Percentiles rank a stretch among this genome's conserved stretches.
These are phyloP conservation scores for Penicillium cataractarum DNA, from an alignment of 495 filamentous ascomycete genomes.

Conservation along the genomic window DNA sequence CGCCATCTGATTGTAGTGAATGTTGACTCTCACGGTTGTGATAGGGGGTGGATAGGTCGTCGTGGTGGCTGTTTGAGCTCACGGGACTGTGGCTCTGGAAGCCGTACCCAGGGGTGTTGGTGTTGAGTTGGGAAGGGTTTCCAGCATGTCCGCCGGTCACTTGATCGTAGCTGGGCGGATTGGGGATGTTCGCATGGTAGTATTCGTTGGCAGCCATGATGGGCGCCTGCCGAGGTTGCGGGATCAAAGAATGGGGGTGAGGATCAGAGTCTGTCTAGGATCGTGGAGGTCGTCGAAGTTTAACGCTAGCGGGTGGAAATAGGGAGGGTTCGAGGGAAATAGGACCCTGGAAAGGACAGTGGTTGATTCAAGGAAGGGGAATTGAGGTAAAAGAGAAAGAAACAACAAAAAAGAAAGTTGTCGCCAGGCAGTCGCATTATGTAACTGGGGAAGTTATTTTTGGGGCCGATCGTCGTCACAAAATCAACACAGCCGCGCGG, in stretches of 20 bases:
- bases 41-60: constrained; percentile 37
- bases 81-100: constrained; percentile 29
- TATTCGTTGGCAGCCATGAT: constrained; percentile 86
- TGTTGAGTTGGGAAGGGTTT: constrained; percentile 22
- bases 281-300: constrained; percentile 7
- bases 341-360: neutral
- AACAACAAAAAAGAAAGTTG: constrained; percentile 10
- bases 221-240: constrained; percentile 22
- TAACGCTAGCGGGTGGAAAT: neutral
- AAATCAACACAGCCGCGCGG: constrained; percentile 35
- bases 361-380: constrained; percentile 6
- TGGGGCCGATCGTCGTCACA: constrained; percentile 21
- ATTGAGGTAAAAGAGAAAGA: neutral
- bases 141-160: constrained; percentile 18
- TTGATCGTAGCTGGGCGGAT: constrained; percentile 50
- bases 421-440: constrained; percentile 31
- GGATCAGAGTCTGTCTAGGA: constrained; percentile 1
- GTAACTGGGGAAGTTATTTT: constrained; percentile 29
- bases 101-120: constrained; percentile 32
- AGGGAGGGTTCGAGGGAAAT: neutral
- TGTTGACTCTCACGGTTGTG: constrained; percentile 46
- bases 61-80: constrained; percentile 26
- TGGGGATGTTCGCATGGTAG: constrained; percentile 58
- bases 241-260: constrained; percentile 3
- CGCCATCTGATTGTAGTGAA: constrained; percentile 43